A percentile compares a stretch with the other conserved stretches of the same genome.
Conservation (phyloP, 2,329 filamentous ascomycete species). For the Nemania sp. region DNA sequence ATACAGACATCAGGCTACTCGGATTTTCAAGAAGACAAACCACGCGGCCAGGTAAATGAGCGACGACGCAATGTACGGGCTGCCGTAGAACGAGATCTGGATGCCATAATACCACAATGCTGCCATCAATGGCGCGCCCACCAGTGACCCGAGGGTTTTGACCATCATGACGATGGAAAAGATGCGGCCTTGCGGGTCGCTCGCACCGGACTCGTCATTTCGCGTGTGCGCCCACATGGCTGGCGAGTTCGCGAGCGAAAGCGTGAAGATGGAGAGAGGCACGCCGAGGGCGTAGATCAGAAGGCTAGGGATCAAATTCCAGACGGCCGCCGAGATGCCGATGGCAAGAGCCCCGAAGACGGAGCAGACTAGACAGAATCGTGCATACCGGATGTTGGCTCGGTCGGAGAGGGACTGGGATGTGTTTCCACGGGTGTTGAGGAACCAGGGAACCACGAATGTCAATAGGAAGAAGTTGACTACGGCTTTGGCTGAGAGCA, state of each 20-base stretch:
- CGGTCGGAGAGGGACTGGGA: constrained; percentile 34
- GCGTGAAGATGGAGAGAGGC: constrained; percentile 53
- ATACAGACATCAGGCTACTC: constrained; percentile 14
- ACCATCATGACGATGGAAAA: constrained; percentile 57
- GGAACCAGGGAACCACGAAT: constrained; percentile 45
- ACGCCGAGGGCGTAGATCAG: constrained; percentile 53
- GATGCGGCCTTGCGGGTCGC: constrained; percentile 45
- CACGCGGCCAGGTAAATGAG: constrained; percentile 44
- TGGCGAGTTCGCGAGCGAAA: constrained; percentile 51
- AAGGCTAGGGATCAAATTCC: constrained; percentile 48
- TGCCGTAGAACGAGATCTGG: constrained; percentile 40
- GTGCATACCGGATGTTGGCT: constrained; percentile 42
- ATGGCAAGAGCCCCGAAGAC: constrained; percentile 49
- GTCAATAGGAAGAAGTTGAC: constrained; percentile 52
- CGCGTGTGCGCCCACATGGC: constrained; percentile 38
- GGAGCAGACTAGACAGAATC: constrained; percentile 44
- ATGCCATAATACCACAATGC: constrained; percentile 52
- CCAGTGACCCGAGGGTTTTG: constrained; percentile 51
- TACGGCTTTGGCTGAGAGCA: constrained; percentile 52
- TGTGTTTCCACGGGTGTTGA: constrained; percentile 34
- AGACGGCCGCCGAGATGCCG: constrained; percentile 43
- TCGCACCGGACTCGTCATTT: constrained; percentile 17
- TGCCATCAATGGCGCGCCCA: constrained; percentile 53
- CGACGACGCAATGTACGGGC: constrained; percentile 47
- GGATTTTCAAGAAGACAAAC: constrained; percentile 39